Percentiles rank a stretch among this genome's conserved stretches.
phyloP scores from a whole-genome alignment of 1,284 basidiomycete genomes.

The Trichosporon inkin region DNA sequence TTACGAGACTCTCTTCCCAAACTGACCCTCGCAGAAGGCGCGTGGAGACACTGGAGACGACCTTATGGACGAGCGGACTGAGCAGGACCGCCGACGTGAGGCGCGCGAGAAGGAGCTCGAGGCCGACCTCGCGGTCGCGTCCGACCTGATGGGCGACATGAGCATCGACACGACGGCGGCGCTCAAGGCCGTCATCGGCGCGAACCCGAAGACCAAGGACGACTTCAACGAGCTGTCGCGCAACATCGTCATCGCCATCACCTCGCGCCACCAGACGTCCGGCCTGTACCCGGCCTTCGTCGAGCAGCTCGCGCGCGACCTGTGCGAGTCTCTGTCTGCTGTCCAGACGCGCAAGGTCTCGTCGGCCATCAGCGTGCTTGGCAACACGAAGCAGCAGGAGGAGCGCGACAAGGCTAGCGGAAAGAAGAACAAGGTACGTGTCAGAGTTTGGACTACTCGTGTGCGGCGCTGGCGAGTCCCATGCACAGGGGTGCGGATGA shows the following conservation, averaged over 20 bases:
- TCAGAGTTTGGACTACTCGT: not conserved
- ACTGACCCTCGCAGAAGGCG: constrained; percentile 15
- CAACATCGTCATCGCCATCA: constrained; percentile 65
- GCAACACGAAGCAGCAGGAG: constrained; percentile 91
- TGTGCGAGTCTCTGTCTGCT: constrained; percentile 71
- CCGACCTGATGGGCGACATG: constrained; percentile 69
- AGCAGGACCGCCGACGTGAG: constrained; percentile 63
- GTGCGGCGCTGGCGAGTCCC: too few relatives aligned
- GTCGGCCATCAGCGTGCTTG: constrained; percentile 71
- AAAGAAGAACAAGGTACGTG: constrained; percentile 65
- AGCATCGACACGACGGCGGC: constrained; percentile 40
- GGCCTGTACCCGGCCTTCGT: constrained; percentile 76
- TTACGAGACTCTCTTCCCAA: not conserved
- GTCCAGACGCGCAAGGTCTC: constrained; percentile 84
- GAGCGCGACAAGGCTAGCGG: constrained; percentile 75
- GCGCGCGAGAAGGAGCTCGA: constrained; percentile 76
- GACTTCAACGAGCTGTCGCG: constrained; percentile 72
- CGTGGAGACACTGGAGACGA: constrained; percentile 60
- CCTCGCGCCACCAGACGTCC: constrained; percentile 71
- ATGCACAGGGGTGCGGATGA: not conserved
- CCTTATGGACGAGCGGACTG: constrained; percentile 64
- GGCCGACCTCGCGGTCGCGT: constrained; percentile 76
- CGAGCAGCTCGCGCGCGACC: constrained; percentile 69
- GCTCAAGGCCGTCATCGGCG: constrained; percentile 64
- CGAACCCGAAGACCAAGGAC: constrained; percentile 75